Evolutionary conservation across 108 stramenopile species (phyloP).

Genomic region (Fragilariopsis cylindrus): DNA sequence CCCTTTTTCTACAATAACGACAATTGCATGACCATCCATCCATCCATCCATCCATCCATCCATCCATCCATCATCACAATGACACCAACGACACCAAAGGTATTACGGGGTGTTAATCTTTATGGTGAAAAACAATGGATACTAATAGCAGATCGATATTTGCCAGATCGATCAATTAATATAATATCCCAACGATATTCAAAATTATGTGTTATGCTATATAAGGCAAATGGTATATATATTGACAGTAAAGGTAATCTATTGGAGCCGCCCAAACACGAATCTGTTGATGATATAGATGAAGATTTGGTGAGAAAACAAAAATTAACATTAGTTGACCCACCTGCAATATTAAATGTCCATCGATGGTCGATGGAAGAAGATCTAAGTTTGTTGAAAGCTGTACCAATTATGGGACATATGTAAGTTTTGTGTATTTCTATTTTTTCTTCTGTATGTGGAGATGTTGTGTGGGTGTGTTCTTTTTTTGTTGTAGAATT

Average conservation of each 20-base stretch:
- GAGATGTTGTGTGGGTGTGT: background rate
- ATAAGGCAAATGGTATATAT: conserved; percentile 67
- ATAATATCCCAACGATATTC: conserved; percentile 82
- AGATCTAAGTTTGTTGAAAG: conserved; percentile 75
- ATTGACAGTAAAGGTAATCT: conserved; percentile 75
- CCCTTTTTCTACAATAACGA: background rate
- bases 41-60: conserved; percentile 23
- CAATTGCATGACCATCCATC: background rate
- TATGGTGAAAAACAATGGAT: conserved; percentile 92
- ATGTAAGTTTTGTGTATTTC: conserved; percentile 25
- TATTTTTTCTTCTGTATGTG: background rate
- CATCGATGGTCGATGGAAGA: conserved; percentile 89
- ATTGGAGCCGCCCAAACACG: conserved; percentile 54
- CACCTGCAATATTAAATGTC: conserved; percentile 82
- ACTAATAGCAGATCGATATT: conserved; percentile 77
- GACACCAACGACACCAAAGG: background rate
- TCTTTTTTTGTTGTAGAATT: no score
- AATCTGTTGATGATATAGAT: conserved; percentile 51
- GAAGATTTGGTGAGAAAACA: conserved; percentile 38
- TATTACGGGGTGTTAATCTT: conserved; percentile 56
- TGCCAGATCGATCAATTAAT: conserved; percentile 78
- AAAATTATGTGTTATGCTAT: conserved; percentile 79
- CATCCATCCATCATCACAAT: background rate
- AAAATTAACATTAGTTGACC: conserved; percentile 47
- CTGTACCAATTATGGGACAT: conserved; percentile 77